Base-by-base conservation (phyloP, 225 moss, liverwort and hornwort genomes). In the Marchantia polymorpha region DNA sequence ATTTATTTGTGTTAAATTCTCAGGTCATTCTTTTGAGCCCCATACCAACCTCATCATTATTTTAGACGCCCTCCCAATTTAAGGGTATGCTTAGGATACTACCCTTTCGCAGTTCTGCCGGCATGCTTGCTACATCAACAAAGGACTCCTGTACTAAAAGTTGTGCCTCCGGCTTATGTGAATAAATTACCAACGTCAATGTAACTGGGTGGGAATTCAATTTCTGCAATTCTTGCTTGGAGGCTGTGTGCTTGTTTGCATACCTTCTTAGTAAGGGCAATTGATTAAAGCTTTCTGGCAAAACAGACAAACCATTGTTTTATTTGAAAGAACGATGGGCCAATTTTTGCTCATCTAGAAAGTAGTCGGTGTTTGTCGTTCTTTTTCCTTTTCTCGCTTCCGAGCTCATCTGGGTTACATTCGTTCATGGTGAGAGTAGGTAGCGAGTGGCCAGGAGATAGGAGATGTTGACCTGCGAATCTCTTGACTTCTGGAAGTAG, bases 11-110 rank as follows among this genome's bases (percentile, higher is more conserved):
- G 76, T 82, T 83, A 77, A 72, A 85, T 77, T 80, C 85, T 83
- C 83, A 86, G 79, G 83, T 86, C 86, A 86, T 84, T 84, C 83
- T 87, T 84, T 87, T 82, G 82, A 87, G 87, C 84, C 52, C 73
- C 39, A 79, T 75, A 69, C 77, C 76, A 77, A 64, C 77, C 65
- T 77, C 77, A 74, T 66, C 83, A 84, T 84, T 87, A 84, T 83
- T 87, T 87, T 82, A 87, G 84, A 72, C 20, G 51, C 84, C 79
- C 73, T 76, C 73, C 78, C 82, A 87, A 87, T 84, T 87, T 50
- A 82, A 82, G 76, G 84, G 87, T 77, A 84, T 79, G 76, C 82
- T 73, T 76, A 75, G 82, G 76, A 66, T 73, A 79, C 52, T 56
- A 76, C 61, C 81, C 76, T 76, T 72, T 58, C 67, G 83, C 79